A percentile compares a stretch with the other conserved stretches of the same genome.
Evolutionary conservation across 2,329 filamentous ascomycete genomes (phyloP).

Genomic region (Neofusicoccum sp.): DNA sequence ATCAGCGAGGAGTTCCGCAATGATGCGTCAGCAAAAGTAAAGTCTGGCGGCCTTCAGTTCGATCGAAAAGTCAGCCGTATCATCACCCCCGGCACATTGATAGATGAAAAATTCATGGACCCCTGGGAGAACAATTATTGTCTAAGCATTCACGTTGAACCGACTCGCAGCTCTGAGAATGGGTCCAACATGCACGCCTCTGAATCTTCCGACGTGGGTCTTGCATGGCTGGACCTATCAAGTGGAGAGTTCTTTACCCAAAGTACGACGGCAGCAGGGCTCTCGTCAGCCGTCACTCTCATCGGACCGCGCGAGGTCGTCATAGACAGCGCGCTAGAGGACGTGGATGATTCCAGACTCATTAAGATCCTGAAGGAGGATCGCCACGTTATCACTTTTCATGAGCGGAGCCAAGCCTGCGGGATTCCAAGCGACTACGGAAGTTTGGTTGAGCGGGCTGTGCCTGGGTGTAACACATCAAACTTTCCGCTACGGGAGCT

Average conservation of each 20-base stretch:
- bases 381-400: constrained; percentile 72
- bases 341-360: constrained; percentile 58
- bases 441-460: background rate
- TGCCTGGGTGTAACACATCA: constrained; percentile 23
- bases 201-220: constrained; percentile 47
- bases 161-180: constrained; percentile 27
- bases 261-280: constrained; percentile 63
- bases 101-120: constrained; percentile 97
- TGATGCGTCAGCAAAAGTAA: constrained; percentile 65
- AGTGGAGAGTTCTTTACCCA: constrained; percentile 94
- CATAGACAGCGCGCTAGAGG: constrained; percentile 58
- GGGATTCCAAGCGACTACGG: constrained; percentile 45
- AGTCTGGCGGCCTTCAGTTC: constrained; percentile 75
- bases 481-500: constrained; percentile 69
- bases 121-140: constrained; percentile 92
- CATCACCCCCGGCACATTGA: constrained; percentile 90
- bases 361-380: constrained; percentile 71
- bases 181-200: constrained; percentile 14
- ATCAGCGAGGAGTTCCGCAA: constrained; percentile 91
- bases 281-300: constrained; percentile 79
- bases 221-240: constrained; percentile 93
- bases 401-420: constrained; percentile 47
- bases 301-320: constrained; percentile 84
- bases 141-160: constrained; percentile 68
- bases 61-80: constrained; percentile 82